Evolutionary conservation across 2,329 filamentous ascomycete species (phyloP), one percentile per base, ranked within the genome.

Genomic region (Endothia cerciana): DNA sequence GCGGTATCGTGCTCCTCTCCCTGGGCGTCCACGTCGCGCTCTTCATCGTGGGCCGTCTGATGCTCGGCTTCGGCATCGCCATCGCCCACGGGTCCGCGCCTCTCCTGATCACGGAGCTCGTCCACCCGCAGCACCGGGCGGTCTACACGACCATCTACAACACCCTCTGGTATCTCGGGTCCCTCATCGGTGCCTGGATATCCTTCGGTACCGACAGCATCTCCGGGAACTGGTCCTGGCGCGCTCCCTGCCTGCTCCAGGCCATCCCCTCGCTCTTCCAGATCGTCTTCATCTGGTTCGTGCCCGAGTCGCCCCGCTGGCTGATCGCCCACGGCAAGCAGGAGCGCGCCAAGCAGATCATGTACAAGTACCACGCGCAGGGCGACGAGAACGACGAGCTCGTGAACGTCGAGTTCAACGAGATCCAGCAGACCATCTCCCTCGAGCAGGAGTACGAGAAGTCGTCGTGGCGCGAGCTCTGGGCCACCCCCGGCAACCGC

Each of bases 271-370:
- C 81, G 17, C 74, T 82, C n/a, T 79, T 90, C 64, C 88, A 91
- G 78, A 78, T 91, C 49, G 63, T 77, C n/a, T 88, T 88, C 71
- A 87, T 92, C 75, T 91, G 85, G 78, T 87, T 80, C 77, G 79
- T 90, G n/a, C 89, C 89, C 5, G 89, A 91, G 76, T 88, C 85
- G 0, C 89, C 89, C 0, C 83, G 89, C 69, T 91, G 83, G 79
- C 83, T 91, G 17, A 81, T 90, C 70, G 81, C 83, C 72, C 88
- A 88, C 76, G 88, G 89, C 71, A 80, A 68, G 41, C 36, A 87
- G 70, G 65, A 69, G 4, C 68, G 65, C 64, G 62, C 70, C 5
- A 65, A 60, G 55, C 15, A 43, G 4, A 64, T 66, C 33, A 49
- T 68, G 38, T 51, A 43, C 49, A 75, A 75, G 72, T 78, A 68